Base-by-base conservation (phyloP, 2,329 filamentous ascomycete genomes). In the Trichothecium sympodiale region DNA sequence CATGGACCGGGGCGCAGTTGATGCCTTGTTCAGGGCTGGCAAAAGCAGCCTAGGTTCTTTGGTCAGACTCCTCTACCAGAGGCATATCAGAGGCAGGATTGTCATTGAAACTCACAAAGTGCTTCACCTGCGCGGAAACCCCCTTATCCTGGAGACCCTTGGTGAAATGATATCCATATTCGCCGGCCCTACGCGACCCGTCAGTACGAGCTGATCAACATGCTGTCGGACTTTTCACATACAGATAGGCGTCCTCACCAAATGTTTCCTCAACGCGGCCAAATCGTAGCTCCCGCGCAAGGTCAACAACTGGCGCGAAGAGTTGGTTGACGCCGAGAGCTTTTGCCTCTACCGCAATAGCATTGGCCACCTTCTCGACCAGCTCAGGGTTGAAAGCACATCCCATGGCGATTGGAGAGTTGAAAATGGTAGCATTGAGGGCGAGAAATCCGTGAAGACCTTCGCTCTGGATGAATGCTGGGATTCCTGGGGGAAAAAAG, bases 401-500 rank as follows among this genome's bases (percentile, higher is more conserved):
- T 13, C 74, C 80, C 36, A 81, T 73, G 7, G 64, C 80, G 45
- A 86, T 84, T 0, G 82, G 81, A 2, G 77, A 83, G 56, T 85
- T 86, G 62, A 85, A 87, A 40, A 86, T 82, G 2, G 82, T 86
- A 3, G 79, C 80, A 51, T 85, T 85, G 8, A 71, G 70, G 30
- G 80, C 70, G 23, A 84, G 61, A 44, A 85, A 77, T 2, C 80
- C 82, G 47, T 86, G 81, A 31, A 86, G 80, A 27, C 75, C 80
- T 56, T 87, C 82, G 4, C 73, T 80, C 54, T 86, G 82, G 12
- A 82, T 74, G 44, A 84, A 68, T 1, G 81, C 75, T 6, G 82
- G 82, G 35, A 86, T 86, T 0, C 79, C 81, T 8, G 79, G 57
- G n/a, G 12, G n/a, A 23, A 2, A 33, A 17, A n/a, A n/a, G n/a